A percentile compares a stretch with the other conserved stretches of the same genome.
These are phyloP conservation scores for Orbilia brochopaga DNA, from an alignment of 2,329 filamentous ascomycete species.

Conservation along the genomic window DNA sequence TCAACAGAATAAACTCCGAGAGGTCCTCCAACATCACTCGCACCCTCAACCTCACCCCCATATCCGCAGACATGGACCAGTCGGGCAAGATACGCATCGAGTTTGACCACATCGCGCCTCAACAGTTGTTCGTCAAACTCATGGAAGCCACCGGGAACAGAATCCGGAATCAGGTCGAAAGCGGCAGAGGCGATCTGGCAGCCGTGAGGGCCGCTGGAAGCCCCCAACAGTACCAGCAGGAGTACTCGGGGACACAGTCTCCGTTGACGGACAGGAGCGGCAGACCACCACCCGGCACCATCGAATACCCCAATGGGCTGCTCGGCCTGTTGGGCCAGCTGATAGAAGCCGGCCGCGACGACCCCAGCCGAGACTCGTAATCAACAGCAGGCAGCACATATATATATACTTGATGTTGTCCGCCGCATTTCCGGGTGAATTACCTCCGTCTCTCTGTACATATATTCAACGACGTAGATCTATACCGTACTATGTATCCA, in stretches of 20 bases:
- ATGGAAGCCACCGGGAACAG: slow-evolving; percentile 1
- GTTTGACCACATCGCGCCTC: slow-evolving; percentile 23
- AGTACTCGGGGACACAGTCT: neutral
- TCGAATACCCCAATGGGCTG: slow-evolving; percentile 8
- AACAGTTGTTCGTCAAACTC: slow-evolving; percentile 11
- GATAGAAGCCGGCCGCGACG: neutral
- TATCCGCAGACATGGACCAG: slow-evolving; percentile 24
- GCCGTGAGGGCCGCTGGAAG: slow-evolving; percentile 3
- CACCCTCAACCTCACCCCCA: slow-evolving; percentile 19
- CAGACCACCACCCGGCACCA: slow-evolving; percentile 11
- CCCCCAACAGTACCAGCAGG: neutral
- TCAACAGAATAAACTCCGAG: neutral
- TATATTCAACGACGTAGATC: too few species aligned
- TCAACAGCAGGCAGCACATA: too few species aligned
- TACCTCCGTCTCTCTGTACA: too few species aligned
- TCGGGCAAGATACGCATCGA: slow-evolving; percentile 37
- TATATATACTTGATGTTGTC: too few species aligned
- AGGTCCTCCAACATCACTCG: slow-evolving; percentile 28
- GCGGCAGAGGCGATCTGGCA: neutral
- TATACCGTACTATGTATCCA: too few species aligned
- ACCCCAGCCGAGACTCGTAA: too few species aligned
- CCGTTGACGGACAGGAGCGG: slow-evolving; percentile 17
- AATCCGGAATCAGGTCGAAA: neutral
- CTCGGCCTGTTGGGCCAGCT: slow-evolving; percentile 14
- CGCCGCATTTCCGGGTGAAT: too few species aligned